Evolutionary conservation across 1,284 basidiomycete genomes (phyloP).

Genomic region (Erythrobasidium hasegawianum): DNA sequence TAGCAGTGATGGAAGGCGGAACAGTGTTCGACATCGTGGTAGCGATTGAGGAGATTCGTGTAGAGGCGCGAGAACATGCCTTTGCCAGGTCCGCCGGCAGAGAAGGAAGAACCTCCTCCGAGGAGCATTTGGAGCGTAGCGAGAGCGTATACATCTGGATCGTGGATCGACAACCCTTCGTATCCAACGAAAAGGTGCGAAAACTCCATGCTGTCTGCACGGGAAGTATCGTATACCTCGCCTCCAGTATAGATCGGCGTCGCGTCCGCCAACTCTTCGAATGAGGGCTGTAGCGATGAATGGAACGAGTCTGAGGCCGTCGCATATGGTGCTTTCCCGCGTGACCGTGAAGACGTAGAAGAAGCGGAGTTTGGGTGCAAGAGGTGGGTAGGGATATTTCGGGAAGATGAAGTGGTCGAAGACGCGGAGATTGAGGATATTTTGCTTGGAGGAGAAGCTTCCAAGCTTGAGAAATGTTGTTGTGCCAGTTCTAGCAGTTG

Average conservation of each 20-base stretch:
- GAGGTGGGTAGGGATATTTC: conserved; percentile 53
- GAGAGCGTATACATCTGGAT: conserved; percentile 88
- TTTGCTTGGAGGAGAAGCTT: conserved; percentile 5
- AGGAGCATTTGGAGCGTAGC: conserved; percentile 93
- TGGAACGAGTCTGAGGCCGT: conserved; percentile 34
- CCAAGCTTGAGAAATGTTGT: conserved; percentile 75
- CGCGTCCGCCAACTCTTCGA: conserved; percentile 51
- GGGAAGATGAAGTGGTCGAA: conserved; percentile 58
- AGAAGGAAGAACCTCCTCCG: conserved; percentile 92
- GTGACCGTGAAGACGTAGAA: conserved; percentile 38
- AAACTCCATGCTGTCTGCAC: conserved; percentile 64
- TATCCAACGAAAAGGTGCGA: conserved; percentile 90
- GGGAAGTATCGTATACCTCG: conserved; percentile 62
- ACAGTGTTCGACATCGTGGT: conserved; percentile 91
- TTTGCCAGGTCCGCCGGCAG: conserved; percentile 94
- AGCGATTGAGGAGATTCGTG: conserved; percentile 94
- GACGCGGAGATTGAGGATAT: conserved; percentile 44
- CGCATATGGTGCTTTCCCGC: conserved; percentile 40
- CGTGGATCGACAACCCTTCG: conserved; percentile 87
- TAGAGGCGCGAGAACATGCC: conserved; percentile 98
- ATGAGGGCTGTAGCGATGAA: conserved; percentile 44
- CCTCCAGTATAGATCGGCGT: conserved; percentile 81
- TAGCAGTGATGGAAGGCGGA: conserved; percentile 99
- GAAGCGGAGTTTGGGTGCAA: conserved; percentile 46
- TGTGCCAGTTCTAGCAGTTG: conserved; percentile 78